Evolutionary conservation across 177 flowering plant genomes (phyloP).

Genomic region (Vitis hybrid): DNA sequence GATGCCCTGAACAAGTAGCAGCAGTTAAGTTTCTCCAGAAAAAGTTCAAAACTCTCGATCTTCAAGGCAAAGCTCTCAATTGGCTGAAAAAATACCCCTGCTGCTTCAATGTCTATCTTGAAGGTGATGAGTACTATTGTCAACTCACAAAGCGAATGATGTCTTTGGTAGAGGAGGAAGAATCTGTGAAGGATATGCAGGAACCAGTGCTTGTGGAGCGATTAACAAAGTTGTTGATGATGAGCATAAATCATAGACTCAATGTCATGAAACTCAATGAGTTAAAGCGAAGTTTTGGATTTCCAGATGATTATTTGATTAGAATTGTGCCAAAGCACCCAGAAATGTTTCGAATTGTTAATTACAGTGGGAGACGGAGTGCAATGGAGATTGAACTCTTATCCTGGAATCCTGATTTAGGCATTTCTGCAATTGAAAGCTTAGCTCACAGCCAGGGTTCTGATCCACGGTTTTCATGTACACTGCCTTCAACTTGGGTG

Average conservation of each 20-base stretch:
- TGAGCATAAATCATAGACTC: slow-evolving; percentile 61
- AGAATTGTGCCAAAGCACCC: slow-evolving; percentile 74
- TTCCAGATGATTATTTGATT: slow-evolving; percentile 87
- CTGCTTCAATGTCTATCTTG: slow-evolving; percentile 67
- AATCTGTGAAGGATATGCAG: slow-evolving; percentile 47
- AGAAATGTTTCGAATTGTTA: slow-evolving; percentile 68
- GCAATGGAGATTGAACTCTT: slow-evolving; percentile 86
- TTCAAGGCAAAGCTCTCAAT: slow-evolving; percentile 86
- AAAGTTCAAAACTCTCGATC: slow-evolving; percentile 87
- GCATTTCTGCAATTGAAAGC: slow-evolving; percentile 64
- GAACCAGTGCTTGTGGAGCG: slow-evolving; percentile 59
- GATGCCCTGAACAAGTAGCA: slow-evolving; percentile 61
- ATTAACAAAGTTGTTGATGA: slow-evolving; percentile 72
- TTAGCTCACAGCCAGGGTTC: slow-evolving; percentile 36
- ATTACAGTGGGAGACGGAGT: slow-evolving; percentile 55
- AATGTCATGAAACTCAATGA: slow-evolving; percentile 77
- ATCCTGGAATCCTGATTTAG: slow-evolving; percentile 63
- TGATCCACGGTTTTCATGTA: slow-evolving; percentile 63
- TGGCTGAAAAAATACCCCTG: slow-evolving; percentile 92
- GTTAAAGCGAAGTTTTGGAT: slow-evolving; percentile 72
- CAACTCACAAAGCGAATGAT: slow-evolving; percentile 78
- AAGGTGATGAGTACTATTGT: slow-evolving; percentile 51
- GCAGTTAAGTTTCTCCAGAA: slow-evolving; percentile 65
- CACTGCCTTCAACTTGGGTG: slow-evolving; percentile 71
- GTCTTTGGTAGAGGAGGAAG: slow-evolving; percentile 83